These are phyloP conservation scores for Phyllosticta capitalensis DNA, from an alignment of 2,329 filamentous ascomycete genomes.

Conservation along the genomic window DNA sequence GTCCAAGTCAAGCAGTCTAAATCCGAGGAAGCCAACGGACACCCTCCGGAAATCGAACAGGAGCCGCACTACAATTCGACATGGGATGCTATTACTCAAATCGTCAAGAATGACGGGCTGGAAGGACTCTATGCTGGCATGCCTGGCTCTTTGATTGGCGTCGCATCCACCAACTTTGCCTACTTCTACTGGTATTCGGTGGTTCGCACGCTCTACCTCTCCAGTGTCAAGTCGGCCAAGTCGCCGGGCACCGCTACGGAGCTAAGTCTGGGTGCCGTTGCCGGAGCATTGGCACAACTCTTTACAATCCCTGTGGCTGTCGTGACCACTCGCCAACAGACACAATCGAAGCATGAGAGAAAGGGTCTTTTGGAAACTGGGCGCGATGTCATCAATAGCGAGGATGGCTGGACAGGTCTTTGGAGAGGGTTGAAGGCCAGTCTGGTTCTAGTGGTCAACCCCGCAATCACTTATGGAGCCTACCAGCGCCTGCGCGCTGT, in stretches of 20 bases:
- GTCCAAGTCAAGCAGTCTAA: conserved; percentile 68
- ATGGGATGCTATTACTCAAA: conserved; percentile 79
- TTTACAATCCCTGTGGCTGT: conserved; percentile 97
- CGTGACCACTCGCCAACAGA: conserved; percentile 92
- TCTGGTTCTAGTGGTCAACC: conserved; percentile 89
- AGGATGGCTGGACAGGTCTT: conserved; percentile 79
- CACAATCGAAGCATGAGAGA: conserved; percentile 71
- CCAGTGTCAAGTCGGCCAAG: conserved; percentile 46
- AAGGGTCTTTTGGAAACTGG: conserved; percentile 84
- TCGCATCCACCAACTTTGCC: conserved; percentile 95
- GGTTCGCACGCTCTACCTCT: conserved; percentile 70
- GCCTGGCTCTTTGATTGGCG: conserved; percentile 74
- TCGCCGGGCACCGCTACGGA: conserved; percentile 73
- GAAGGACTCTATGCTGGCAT: conserved; percentile 83
- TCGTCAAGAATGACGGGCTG: conserved; percentile 70
- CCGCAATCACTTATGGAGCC: conserved; percentile 93
- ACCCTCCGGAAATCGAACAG: conserved; percentile 37
- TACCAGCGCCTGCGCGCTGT: conserved; percentile 78
- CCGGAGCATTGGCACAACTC: conserved; percentile 83
- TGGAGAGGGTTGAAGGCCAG: conserved; percentile 96
- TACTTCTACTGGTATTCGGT: conserved; percentile 99
- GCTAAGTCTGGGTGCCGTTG: conserved; percentile 72
- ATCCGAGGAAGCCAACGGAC: conserved; percentile 18
- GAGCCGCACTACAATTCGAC: conserved; percentile 76
- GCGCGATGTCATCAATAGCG: conserved; percentile 77